Percentiles rank a stretch among this genome's conserved stretches.
Evolutionary conservation across 352 stramenopile species (phyloP).

Genomic region (Globisporangium paddicum): DNA sequence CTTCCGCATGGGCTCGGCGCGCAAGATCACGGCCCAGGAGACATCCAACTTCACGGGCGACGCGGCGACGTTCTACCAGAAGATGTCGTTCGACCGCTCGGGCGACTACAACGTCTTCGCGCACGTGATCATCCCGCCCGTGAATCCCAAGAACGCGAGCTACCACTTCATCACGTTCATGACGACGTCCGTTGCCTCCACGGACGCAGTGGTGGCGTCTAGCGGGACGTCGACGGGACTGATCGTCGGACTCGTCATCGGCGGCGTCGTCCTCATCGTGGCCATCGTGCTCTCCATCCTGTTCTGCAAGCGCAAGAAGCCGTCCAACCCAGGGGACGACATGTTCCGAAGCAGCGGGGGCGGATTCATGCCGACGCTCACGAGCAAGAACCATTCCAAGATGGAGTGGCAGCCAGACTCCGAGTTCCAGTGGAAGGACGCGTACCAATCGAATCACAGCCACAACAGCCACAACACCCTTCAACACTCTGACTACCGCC

Average conservation of each 20-base stretch:
- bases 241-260: slow-evolving; percentile 44
- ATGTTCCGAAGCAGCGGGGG: slow-evolving; percentile 53
- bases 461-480: neutral
- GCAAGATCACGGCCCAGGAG: slow-evolving; percentile 67
- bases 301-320: slow-evolving; percentile 49
- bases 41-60: slow-evolving; percentile 76
- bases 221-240: slow-evolving; percentile 33
- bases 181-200: slow-evolving; percentile 31
- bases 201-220: slow-evolving; percentile 10
- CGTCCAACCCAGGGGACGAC: slow-evolving; percentile 27
- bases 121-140: slow-evolving; percentile 63
- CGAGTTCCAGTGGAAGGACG: slow-evolving; percentile 45
- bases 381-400: slow-evolving; percentile 47
- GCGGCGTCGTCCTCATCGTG: slow-evolving; percentile 34
- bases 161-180: slow-evolving; percentile 82
- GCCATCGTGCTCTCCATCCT: slow-evolving; percentile 45
- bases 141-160: slow-evolving; percentile 45
- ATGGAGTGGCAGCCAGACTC: slow-evolving; percentile 61
- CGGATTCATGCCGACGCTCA: slow-evolving; percentile 39
- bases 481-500: slow-evolving; percentile 34
- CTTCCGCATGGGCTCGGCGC: slow-evolving; percentile 56
- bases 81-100: slow-evolving; percentile 34
- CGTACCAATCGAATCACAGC: slow-evolving; percentile 23
- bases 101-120: slow-evolving; percentile 75
- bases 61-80: slow-evolving; percentile 53